Conservation (phyloP, 176 grass and related monocot genomes). For the Carex littledalei region DNA sequence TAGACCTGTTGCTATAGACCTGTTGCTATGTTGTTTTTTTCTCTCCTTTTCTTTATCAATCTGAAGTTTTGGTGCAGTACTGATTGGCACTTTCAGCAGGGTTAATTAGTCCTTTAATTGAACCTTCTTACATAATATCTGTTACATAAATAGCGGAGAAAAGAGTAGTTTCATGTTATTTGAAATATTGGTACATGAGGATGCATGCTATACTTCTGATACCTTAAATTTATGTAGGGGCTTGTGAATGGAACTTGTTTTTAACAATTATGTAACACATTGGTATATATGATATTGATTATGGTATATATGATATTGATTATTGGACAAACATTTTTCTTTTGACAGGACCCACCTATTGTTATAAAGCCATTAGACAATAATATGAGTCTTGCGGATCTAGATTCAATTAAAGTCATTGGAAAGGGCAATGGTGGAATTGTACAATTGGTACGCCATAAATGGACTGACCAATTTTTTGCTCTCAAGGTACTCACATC, state of each 20-base stretch:
- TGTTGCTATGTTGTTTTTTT: background rate
- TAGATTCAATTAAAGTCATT: conserved; percentile 82
- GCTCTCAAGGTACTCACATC: conserved; percentile 73
- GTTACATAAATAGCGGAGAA: background rate
- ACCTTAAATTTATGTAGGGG: background rate
- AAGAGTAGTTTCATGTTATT: background rate
- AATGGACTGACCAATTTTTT: conserved; percentile 95
- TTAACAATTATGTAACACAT: background rate
- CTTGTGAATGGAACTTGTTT: background rate
- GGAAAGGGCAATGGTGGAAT: conserved; percentile 83
- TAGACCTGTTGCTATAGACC: background rate
- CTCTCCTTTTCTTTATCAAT: background rate
- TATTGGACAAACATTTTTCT: conserved; percentile 2
- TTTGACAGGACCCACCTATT: conserved; percentile 38
- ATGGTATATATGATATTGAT: background rate
- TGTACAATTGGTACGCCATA: conserved; percentile 88
- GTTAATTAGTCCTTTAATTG: background rate
- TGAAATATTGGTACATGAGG: background rate
- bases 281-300: background rate
- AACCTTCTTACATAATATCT: background rate
- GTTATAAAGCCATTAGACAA: conserved; percentile 48
- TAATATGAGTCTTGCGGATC: conserved; percentile 76
- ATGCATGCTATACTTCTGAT: background rate
- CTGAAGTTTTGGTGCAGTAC: background rate
- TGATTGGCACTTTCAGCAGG: background rate